Evolutionary conservation across 2,329 filamentous ascomycete species (phyloP), one percentile per base, ranked within the genome.

Genomic region (Thermoascus crustaceus): DNA sequence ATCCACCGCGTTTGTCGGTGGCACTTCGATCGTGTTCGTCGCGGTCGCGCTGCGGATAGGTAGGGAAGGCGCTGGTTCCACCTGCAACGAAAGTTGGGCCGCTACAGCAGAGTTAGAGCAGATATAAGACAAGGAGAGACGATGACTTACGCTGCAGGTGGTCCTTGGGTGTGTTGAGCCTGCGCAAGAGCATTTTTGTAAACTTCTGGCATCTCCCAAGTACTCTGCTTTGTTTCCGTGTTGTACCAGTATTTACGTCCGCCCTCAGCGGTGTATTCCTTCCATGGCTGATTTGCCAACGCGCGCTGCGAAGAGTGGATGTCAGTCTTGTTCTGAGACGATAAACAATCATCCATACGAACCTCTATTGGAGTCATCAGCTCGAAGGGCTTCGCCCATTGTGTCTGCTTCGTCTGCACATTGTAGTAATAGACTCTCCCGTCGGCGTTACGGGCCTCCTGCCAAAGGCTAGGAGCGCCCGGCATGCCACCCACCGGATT

Each of bases 201-300:
- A 43, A 68, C 77, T 37, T 86, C 83, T 37, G 91, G 91, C 74
- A 94, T 88, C 53, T 88, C 82, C 91, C 91, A 98, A 20, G 84
- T 86, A 59, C 87, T 96, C 66, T 87, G 76, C 63, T 89, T 88
- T 29, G 85, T 88, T 61, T 93, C 82, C 21, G 80, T 84, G 61
- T 98, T 91, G 61, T 88, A 89, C 84, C 87, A 98, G 64, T 98
- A 98, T 57, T 89, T 85, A 51, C 81, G 79, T 30, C 89, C 91
- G 45, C 85, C 84, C 43, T 87, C 79, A 14, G 85, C 80, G 17
- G 82, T 86, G 55, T 94, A 91, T 61, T 94, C 86, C 54, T 89
- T 91, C 87, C 88, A 98, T 45, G 85, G 84, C 49, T 91, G 84
- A 50, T 81, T 80, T 33, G 82, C 73, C 31, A 93, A 72, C 36